Percentiles rank a stretch among this genome's conserved stretches.
Conservation (phyloP, 2,329 filamentous ascomycete species). For the Aspergillus persii region DNA sequence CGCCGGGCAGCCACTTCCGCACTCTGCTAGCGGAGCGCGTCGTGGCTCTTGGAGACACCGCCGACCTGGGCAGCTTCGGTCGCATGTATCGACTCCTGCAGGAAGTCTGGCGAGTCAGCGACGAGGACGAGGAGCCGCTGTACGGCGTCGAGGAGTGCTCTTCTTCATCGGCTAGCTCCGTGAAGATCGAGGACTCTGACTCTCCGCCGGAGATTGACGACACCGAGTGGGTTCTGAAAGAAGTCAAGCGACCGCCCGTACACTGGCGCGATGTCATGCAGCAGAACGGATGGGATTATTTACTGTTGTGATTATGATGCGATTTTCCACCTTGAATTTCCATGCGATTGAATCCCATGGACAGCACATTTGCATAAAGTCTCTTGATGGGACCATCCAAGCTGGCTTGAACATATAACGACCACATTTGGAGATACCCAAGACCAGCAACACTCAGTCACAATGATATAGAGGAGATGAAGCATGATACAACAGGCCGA, state of each 20-base stretch:
- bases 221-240: slow-evolving; percentile 14
- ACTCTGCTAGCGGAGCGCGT: slow-evolving; percentile 73
- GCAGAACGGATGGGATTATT: slow-evolving; percentile 86
- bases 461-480: neutral
- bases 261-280: slow-evolving; percentile 96
- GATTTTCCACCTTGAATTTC: slow-evolving; percentile 1
- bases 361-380: slow-evolving; percentile 2
- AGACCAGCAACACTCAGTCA: neutral
- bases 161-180: slow-evolving; percentile 9
- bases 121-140: slow-evolving; percentile 48
- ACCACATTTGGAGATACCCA: neutral
- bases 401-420: slow-evolving; percentile 16
- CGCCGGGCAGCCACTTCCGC: slow-evolving; percentile 72
- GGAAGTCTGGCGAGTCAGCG: slow-evolving; percentile 77
- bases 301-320: slow-evolving; percentile 68
- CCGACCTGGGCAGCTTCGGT: slow-evolving; percentile 79
- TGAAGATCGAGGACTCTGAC: slow-evolving; percentile 22
- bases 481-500: neutral
- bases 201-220: slow-evolving; percentile 11
- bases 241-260: slow-evolving; percentile 58
- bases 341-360: slow-evolving; percentile 17
- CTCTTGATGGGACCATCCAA: slow-evolving; percentile 22
- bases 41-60: slow-evolving; percentile 70
- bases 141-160: slow-evolving; percentile 9
- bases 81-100: slow-evolving; percentile 73